phyloP scores from a whole-genome alignment of 768 basidiomycete genomes.

The Mycena chlorophos region DNA sequence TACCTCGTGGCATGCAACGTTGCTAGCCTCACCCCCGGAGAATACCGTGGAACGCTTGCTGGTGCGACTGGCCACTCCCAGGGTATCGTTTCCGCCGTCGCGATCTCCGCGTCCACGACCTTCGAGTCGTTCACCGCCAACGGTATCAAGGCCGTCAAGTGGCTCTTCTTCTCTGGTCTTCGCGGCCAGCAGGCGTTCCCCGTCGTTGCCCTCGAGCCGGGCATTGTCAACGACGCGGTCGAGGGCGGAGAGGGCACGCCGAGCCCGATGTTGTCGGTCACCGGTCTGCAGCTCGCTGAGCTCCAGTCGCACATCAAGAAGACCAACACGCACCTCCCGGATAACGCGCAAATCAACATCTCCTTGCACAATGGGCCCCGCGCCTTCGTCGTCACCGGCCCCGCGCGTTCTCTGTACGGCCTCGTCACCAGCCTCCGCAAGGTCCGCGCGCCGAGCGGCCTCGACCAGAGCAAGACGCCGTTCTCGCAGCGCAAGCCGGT shows the following conservation, averaged over 20 bases:
- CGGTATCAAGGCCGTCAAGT: slow-evolving; percentile 79
- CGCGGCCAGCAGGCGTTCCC: slow-evolving; percentile 96
- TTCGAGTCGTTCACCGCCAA: slow-evolving; percentile 76
- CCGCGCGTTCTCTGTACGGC: slow-evolving; percentile 88
- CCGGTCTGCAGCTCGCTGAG: slow-evolving; percentile 73
- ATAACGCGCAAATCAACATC: slow-evolving; percentile 75
- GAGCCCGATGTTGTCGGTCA: slow-evolving; percentile 90
- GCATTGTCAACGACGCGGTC: slow-evolving; percentile 81
- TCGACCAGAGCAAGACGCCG: slow-evolving; percentile 92
- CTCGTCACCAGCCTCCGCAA: slow-evolving; percentile 90
- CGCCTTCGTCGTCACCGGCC: slow-evolving; percentile 91
- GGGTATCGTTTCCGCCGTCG: slow-evolving; percentile 93
- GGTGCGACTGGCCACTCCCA: slow-evolving; percentile 98
- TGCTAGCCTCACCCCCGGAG: slow-evolving; percentile 72
- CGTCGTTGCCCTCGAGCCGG: slow-evolving; percentile 82
- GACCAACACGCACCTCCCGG: slow-evolving; percentile 84
- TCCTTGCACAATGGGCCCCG: slow-evolving; percentile 93
- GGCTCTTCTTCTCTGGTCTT: slow-evolving; percentile 92
- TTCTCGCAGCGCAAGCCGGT: slow-evolving; percentile 94
- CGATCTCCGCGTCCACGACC: slow-evolving; percentile 75
- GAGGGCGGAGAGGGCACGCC: slow-evolving; percentile 94
- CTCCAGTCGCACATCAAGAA: slow-evolving; percentile 80
- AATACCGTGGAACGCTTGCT: slow-evolving; percentile 71
- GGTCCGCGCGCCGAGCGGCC: slow-evolving; percentile 79
- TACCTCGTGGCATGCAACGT: slow-evolving; percentile 83